Base-by-base conservation (phyloP, 1,284 basidiomycete species). In the Serendipita sp. region DNA sequence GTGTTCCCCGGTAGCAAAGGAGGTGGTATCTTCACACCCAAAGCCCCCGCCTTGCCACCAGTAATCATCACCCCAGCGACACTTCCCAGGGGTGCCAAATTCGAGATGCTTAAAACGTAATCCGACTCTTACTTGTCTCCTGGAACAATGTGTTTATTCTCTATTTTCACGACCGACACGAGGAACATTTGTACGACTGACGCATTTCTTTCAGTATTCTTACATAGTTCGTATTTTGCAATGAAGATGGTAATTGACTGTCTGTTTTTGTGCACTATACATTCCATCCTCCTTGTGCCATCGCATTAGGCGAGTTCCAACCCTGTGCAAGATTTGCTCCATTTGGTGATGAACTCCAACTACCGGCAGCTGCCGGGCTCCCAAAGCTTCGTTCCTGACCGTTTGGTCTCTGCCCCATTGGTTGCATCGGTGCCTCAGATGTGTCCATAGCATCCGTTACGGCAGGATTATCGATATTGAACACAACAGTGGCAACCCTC, bases 271-370 rank as follows among this genome's bases (percentile, higher is more conserved):
- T 49, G 45, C n/a, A 49, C n/a, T 29, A 22, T 6, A 58, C 34
- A 58, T n/a, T n/a, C 53, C 53, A 58, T 8, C 53, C 53, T 4
- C 53, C 53, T 26, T 30, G 29, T 8, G 53, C 53, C 15, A 29
- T 58, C 10, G 34, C 53, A 32, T 58, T 58, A 8, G 53, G 53
- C 10, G 53, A 58, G 17, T 22, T 32, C 53, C 53, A 58, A 10
- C 53, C 53, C 10, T n/a, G 17, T 8, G 15, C 32, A 26, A 32
- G 15, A 35, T 32, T 32, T 30, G 53, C 22, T 26, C 26, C 32
- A 32, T 58, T 58, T 22, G 53, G 62, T 6, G 62, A 63, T 17
- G 62, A 42, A 22, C 55, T 41, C 62, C 62, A 63, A 13, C 53
- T 41, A 17, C 12, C 43, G 13, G 49, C 6, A 17, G 22, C 22